Evolutionary conservation across 1,284 basidiomycete species (phyloP), one percentile per base, ranked within the genome.

Genomic region (Violaceomyces palustris): DNA sequence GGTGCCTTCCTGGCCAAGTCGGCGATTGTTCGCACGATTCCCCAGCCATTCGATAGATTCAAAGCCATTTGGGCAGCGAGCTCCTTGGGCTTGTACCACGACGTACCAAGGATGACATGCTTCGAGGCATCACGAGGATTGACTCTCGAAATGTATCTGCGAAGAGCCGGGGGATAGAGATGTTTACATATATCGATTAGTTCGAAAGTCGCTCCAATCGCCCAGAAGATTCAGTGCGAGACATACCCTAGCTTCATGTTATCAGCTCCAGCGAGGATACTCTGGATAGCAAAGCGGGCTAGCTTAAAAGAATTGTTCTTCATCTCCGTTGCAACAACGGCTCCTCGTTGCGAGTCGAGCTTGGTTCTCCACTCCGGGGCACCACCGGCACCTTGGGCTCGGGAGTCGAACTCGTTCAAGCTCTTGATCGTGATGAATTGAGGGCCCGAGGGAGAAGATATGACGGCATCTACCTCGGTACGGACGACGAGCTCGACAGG

Each of bases 251-350:
- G 88, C 79, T 98, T 99, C 85, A 98, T 87, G 64, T 85, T 79
- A 57, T 98, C 94, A 15, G 92, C 93, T 39, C 94, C 94, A 36
- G 94, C 91, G 31, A 99, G 79, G 42, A 97, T 81, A 72, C 87
- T 88, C 78, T 97, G 92, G 24, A 97, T 87, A 0, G 94, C 86
- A 88, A 93, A 99, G 72, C 93, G 87, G 15, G 93, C 92, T 39
- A 99, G 82, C 77, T 98, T 98, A 79, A 86, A 92, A 69, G 86
- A 89, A 78, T 99, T 99, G 78, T 98, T 99, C 80, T 98, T 98
- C 94, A 98, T 97, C 79, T 99, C 94, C 31, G 90, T 94, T 35
- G 94, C 91, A 46, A 98, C 90, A 33, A 99, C 93, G 3, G 94
- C 94, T 68, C 94, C 94, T 50, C 92, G 84, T 76, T 97, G 92